Evolutionary conservation across 2,329 filamentous ascomycete species (phyloP), one percentile per base, ranked within the genome.

Genomic region (Colletotrichum sansevieriae): DNA sequence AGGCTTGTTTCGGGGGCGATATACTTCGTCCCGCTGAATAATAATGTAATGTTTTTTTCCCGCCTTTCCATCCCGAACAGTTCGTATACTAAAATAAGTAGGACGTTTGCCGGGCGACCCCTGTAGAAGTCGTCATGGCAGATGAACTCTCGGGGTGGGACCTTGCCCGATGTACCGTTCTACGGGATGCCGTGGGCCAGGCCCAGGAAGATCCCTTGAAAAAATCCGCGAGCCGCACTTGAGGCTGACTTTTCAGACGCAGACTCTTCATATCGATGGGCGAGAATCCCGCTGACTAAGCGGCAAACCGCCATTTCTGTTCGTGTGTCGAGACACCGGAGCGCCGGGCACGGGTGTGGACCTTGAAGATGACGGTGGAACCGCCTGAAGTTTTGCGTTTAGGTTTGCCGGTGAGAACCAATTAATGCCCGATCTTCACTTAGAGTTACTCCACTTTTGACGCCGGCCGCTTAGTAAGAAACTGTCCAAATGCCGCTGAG

Each of bases 141-240:
- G 37, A n/a, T 58, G 7, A 25, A 25, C 15, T 12, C 39, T 54
- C 60, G 60, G 65, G 49, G 46, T 39, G 25, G 52, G 54, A 54
- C 60, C 65, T 46, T 65, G 65, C 2, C 65, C 47, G 65, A 49
- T 11, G 39, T 12, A 52, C 65, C 47, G 65, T 43, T 11, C 33
- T 12, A 52, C 43, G 52, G 60, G 60, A 64, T 64, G 60, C 39
- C 60, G 39, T 15, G 33, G 33, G 20, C 52, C 18, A 54, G 44
- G 11, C 39, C 39, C 47, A 13, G 55, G 65, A 4, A 15, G 61
- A 55, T 56, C 47, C 65, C 46, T 41, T n/a, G 4, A 37, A 18
- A 35, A 37, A 12, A 18, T 29, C 13, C 46, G 20, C 37, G 64
- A 63, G 64, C 58, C 64, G 37, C 51, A 63, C n/a, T 18, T 35